A percentile compares a stretch with the other conserved stretches of the same genome.
These are phyloP conservation scores for Teratosphaeria pseudoeucalypti DNA, from an alignment of 2,329 filamentous ascomycete genomes.

Conservation along the genomic window DNA sequence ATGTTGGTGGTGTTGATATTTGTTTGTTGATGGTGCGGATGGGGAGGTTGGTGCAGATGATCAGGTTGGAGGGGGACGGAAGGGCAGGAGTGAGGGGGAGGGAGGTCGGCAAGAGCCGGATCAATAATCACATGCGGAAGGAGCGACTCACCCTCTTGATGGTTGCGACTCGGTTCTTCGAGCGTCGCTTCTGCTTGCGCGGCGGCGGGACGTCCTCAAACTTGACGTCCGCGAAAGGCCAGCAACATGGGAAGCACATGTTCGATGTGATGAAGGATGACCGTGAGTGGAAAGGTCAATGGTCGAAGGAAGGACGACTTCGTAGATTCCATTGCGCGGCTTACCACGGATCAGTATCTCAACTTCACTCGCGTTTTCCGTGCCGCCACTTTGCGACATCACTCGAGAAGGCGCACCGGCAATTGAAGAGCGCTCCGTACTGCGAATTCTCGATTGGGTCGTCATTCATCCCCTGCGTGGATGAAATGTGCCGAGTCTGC, in stretches of 20 bases:
- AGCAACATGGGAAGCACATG: constrained; percentile 12
- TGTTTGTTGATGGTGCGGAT: not conserved
- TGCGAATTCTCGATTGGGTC: too few species aligned
- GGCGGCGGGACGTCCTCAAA: constrained; percentile 16
- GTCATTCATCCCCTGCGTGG: too few species aligned
- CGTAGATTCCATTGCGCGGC: too few species aligned
- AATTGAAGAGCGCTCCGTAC: too few species aligned
- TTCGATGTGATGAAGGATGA: not conserved
- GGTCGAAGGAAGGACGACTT: not conserved
- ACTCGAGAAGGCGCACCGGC: too few species aligned
- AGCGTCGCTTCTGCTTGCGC: constrained; percentile 3
- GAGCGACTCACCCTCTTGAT: not conserved
- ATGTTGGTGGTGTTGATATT: not conserved
- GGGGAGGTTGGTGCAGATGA: not conserved
- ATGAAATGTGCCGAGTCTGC: too few species aligned
- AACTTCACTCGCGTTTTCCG: not conserved
- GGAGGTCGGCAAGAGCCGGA: not conserved
- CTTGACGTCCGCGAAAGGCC: constrained; percentile 21
- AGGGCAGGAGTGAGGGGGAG: not conserved
- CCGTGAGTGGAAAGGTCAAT: not conserved
- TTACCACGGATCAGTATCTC: not conserved
- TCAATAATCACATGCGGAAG: not conserved
- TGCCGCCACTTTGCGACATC: too few species aligned
- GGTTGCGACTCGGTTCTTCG: not conserved
- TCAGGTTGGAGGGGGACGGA: not conserved